These are phyloP conservation scores for Angomonas ambiguus DNA, from an alignment of 208 protist genomes.

Conservation along the genomic window DNA sequence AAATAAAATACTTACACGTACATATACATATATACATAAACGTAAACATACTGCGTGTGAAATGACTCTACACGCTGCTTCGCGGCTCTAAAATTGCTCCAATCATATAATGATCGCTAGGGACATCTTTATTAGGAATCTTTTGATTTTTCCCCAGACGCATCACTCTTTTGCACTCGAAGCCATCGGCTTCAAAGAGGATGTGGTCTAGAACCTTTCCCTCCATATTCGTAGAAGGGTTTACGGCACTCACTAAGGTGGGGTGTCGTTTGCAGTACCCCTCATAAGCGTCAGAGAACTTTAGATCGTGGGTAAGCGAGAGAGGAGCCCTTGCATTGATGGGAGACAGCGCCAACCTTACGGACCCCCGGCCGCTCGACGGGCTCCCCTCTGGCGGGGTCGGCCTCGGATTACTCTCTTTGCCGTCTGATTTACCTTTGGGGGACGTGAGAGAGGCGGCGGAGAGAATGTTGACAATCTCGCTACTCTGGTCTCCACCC, in stretches of 20 bases:
- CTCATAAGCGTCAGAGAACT: slow-evolving; percentile 62
- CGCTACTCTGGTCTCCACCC: background rate
- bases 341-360: background rate
- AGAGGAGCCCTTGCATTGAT: background rate
- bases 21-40: background rate
- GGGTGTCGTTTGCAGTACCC: slow-evolving; percentile 60
- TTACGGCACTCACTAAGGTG: slow-evolving; percentile 54
- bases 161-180: slow-evolving; percentile 55
- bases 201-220: slow-evolving; percentile 88
- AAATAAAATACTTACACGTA: slow-evolving; percentile 10
- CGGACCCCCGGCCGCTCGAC: background rate
- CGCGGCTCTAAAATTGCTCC: slow-evolving; percentile 51
- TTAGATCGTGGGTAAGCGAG: slow-evolving; percentile 38
- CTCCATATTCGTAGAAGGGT: slow-evolving; percentile 67
- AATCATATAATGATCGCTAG: slow-evolving; percentile 85
- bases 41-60: background rate
- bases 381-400: background rate
- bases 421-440: background rate
- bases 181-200: slow-evolving; percentile 46
- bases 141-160: slow-evolving; percentile 40
- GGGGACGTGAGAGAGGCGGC: background rate
- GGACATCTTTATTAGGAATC: slow-evolving; percentile 49
- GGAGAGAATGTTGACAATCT: background rate
- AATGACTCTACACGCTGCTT: background rate
- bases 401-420: too few species aligned